Evolutionary conservation across 441 rosid species (phyloP).

Genomic region (Dalechampia spathulata): DNA sequence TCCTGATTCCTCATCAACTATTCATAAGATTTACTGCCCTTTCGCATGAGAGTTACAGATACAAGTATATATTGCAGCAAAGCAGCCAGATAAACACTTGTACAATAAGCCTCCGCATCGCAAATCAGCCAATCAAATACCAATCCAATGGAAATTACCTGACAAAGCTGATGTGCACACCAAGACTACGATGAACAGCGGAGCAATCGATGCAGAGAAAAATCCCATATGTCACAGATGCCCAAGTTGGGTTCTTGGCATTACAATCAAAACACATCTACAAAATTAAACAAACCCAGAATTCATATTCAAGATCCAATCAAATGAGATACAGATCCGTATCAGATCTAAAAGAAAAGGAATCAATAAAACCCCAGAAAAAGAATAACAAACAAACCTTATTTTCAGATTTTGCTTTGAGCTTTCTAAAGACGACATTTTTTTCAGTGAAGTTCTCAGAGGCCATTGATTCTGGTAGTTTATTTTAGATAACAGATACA

Average conservation of each 20-base stretch:
- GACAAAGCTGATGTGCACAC: conserved; percentile 90
- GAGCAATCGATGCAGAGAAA: conserved; percentile 98
- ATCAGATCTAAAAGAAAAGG: conserved; percentile 8
- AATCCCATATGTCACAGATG: conserved; percentile 86
- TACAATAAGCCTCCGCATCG: no score
- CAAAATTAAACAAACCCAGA: neutral
- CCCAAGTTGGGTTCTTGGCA: conserved; percentile 97
- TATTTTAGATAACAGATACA: no score
- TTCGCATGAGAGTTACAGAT: no score
- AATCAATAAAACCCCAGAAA: no score
- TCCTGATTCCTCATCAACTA: no score
- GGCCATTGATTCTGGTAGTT: no score
- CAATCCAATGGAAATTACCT: no score
- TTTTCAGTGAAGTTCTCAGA: conserved; percentile 53
- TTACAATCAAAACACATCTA: conserved; percentile 95
- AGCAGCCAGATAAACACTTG: no score
- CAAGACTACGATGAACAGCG: conserved; percentile 86
- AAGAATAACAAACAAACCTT: conserved; percentile 60
- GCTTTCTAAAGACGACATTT: conserved; percentile 64
- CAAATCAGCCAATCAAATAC: no score
- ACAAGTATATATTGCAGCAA: no score
- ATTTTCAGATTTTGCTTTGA: conserved; percentile 81
- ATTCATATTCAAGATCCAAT: neutral
- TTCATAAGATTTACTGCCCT: no score
- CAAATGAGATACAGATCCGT: conserved; percentile 35